These are phyloP conservation scores for Aspergillus calidoustus DNA, from an alignment of 2,329 filamentous ascomycete genomes.

Conservation along the genomic window DNA sequence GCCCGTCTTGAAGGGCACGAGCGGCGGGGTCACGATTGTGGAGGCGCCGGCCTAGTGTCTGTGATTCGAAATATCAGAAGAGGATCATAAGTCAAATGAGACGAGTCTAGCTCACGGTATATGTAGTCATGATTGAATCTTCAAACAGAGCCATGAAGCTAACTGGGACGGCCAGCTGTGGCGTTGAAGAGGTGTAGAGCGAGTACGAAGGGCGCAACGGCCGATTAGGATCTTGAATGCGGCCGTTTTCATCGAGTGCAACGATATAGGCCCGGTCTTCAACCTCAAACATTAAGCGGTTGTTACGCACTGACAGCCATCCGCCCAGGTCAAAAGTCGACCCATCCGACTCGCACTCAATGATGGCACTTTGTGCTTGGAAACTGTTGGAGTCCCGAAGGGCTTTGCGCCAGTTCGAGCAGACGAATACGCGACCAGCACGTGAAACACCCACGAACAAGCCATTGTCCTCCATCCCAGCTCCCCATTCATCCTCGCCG, in stretches of 20 bases:
- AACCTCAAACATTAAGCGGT: constrained; percentile 51
- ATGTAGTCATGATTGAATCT: constrained; percentile 54
- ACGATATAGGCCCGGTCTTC: constrained; percentile 50
- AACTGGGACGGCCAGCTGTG: constrained; percentile 48
- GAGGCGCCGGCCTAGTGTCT: constrained; percentile 40
- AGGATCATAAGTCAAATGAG: not conserved
- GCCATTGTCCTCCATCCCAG: constrained; percentile 49
- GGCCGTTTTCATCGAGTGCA: constrained; percentile 42
- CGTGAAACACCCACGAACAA: constrained; percentile 52
- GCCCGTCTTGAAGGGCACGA: constrained; percentile 25
- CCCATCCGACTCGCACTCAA: constrained; percentile 50
- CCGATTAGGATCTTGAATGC: constrained; percentile 27
- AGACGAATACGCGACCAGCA: constrained; percentile 50
- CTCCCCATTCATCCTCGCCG: constrained; percentile 53
- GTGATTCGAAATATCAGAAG: not conserved
- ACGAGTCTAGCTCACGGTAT: constrained; percentile 36
- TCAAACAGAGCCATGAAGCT: constrained; percentile 55
- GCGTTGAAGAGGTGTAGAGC: constrained; percentile 42
- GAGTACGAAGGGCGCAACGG: constrained; percentile 36
- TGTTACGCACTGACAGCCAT: constrained; percentile 50
- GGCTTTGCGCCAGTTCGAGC: constrained; percentile 48
- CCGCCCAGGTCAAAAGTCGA: constrained; percentile 52
- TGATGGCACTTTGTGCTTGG: constrained; percentile 34
- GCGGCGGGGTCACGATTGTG: constrained; percentile 24
- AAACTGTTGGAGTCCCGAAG: constrained; percentile 34